Conservation (phyloP, 345 rosid genomes). For the Pugionium cornutum region DNA sequence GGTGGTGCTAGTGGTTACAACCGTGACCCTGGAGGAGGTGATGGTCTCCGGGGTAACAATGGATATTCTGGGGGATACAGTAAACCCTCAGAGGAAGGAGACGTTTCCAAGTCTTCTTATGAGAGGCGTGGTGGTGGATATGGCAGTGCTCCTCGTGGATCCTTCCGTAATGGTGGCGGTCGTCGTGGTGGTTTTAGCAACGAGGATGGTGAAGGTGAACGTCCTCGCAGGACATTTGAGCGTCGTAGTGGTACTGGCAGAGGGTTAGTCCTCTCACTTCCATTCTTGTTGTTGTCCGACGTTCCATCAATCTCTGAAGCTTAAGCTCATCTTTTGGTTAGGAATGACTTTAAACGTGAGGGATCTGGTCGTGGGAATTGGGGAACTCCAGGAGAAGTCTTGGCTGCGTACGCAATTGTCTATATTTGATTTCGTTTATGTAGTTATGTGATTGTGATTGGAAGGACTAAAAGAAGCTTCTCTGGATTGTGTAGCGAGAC, state of each 20-base stretch:
- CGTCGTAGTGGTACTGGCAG: slow-evolving; percentile 94
- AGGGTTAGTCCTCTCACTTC: slow-evolving; percentile 53
- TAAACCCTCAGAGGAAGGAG: slow-evolving; percentile 71
- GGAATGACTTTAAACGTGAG: slow-evolving; percentile 77
- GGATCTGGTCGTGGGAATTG: slow-evolving; percentile 96
- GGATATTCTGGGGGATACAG: slow-evolving; percentile 57
- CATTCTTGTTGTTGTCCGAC: not conserved
- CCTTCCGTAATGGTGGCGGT: slow-evolving; percentile 53
- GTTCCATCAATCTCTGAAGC: not conserved
- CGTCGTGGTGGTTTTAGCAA: slow-evolving; percentile 72
- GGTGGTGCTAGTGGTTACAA: slow-evolving; percentile 64
- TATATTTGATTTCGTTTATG: not conserved
- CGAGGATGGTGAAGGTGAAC: slow-evolving; percentile 64
- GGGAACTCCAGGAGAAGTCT: slow-evolving; percentile 69
- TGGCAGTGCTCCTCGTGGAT: slow-evolving; percentile 50
- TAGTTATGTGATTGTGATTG: not conserved
- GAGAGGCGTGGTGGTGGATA: slow-evolving; percentile 50
- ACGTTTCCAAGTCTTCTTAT: slow-evolving; percentile 48
- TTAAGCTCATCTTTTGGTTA: slow-evolving; percentile 23
- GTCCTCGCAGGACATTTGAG: slow-evolving; percentile 68
- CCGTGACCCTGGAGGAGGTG: slow-evolving; percentile 53
- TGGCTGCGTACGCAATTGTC: slow-evolving; percentile 58
- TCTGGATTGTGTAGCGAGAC: slow-evolving; percentile 50
- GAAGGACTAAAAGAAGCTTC: slow-evolving; percentile 22
- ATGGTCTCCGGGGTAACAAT: slow-evolving; percentile 49